Evolutionary conservation across 768 basidiomycete genomes (phyloP), one percentile per base, ranked within the genome.

Genomic region (Pleurotus eryngii): DNA sequence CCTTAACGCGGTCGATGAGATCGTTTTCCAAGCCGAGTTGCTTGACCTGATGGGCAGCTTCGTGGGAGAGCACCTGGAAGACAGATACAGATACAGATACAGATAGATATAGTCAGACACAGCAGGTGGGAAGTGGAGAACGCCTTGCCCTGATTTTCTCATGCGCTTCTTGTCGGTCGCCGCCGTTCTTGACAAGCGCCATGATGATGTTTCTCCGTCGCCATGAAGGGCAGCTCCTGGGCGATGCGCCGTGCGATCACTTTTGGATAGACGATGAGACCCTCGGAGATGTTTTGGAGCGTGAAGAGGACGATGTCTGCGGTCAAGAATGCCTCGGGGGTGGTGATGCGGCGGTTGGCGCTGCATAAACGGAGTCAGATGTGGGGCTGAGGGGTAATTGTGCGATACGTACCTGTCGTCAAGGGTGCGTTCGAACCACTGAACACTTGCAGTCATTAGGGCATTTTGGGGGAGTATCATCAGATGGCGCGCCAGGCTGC

Each of bases 141-240:
- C 7, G 58, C 20, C 78, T 59, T 60, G 90, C 90, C 58, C 96
- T 78, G 67, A 98, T 94, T 74, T 92, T 90, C 74, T 98, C 97
- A 69, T 98, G 97, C 6, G 93, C 93, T 72, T 93, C 94, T 69
- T 98, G 97, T 35, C 97, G 82, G 72, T 98, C 95, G 1, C 95
- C 96, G 18, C 93, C 93, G 49, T 83, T 85, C 73, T 92, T 97
- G 60, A 98, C 97, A 43, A 99, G 84, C 1, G 94, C 94, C 97
- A 99, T 98, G 74, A 98, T 98, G 73, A 99, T 82, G 71, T 99
- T 99, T 99, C 73, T 99, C 97, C 1, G 97, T 99, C 3, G 96
- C 95, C 97, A 99, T 98, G 82, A 98, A 98, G 1, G 97, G 97
- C 35, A 99, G 81, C 71, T 99, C 97, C 70, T 98, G 92, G 2